A percentile compares a stretch with the other conserved stretches of the same genome.
phyloP scores from a whole-genome alignment of 768 basidiomycete genomes.

The Mycena indigotica region DNA sequence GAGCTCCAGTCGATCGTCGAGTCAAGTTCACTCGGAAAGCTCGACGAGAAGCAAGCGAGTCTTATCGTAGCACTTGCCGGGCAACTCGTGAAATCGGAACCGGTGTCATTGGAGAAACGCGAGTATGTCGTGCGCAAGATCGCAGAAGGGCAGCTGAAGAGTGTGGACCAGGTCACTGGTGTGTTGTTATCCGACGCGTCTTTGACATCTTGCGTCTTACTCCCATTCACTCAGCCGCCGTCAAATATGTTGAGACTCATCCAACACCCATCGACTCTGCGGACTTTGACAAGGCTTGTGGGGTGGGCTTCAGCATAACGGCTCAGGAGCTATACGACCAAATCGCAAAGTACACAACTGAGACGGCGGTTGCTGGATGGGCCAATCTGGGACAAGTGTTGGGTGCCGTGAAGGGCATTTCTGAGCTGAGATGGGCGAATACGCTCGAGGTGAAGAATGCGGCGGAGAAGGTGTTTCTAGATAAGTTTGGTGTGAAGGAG shows the following conservation, averaged over 20 bases:
- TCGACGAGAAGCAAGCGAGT: conserved; percentile 79
- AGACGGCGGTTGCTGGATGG: conserved; percentile 71
- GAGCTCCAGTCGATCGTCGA: conserved; percentile 72
- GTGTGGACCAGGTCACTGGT: conserved; percentile 88
- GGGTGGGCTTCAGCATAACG: conserved; percentile 84
- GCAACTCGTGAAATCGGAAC: conserved; percentile 55
- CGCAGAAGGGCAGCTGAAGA: conserved; percentile 71
- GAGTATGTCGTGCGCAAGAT: conserved; percentile 70
- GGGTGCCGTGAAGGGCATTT: conserved; percentile 59
- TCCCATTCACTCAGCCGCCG: conserved; percentile 57
- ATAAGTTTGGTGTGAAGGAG: conserved; percentile 75
- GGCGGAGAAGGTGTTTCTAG: conserved; percentile 67
- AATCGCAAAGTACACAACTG: conserved; percentile 59
- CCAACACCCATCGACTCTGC: conserved; percentile 61
- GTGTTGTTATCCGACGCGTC: conserved; percentile 28
- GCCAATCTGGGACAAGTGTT: conserved; percentile 67
- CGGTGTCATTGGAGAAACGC: conserved; percentile 54
- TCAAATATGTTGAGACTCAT: conserved; percentile 70
- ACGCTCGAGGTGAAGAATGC: conserved; percentile 84
- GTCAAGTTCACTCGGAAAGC: conserved; percentile 46
- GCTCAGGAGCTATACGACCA: conserved; percentile 58
- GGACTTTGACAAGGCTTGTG: conserved; percentile 79
- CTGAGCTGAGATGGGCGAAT: conserved; percentile 78
- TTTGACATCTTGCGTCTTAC: conserved; percentile 5
- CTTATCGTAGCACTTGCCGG: conserved; percentile 70